Evolutionary conservation across 768 basidiomycete genomes (phyloP).

Genomic region (Russula dissimulans): DNA sequence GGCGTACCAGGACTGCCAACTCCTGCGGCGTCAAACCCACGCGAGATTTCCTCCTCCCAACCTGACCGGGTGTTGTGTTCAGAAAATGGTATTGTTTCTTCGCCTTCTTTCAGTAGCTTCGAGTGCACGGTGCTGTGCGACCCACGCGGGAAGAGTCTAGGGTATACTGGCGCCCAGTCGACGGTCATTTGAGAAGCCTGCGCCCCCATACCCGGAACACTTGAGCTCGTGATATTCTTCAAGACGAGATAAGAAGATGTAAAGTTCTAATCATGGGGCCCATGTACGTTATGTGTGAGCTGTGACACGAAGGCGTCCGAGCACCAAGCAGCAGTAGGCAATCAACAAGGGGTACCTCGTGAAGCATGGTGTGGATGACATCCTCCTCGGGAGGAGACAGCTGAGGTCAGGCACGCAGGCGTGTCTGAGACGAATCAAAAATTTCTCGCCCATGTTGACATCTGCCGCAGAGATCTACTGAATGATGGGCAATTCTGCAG

Average conservation of each 20-base stretch:
- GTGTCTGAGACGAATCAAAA: slow-evolving; percentile 74
- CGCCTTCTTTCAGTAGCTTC: slow-evolving; percentile 73
- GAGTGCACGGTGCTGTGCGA: slow-evolving; percentile 58
- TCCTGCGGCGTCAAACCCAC: slow-evolving; percentile 55
- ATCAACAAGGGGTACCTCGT: slow-evolving; percentile 49
- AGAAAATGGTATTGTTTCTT: slow-evolving; percentile 34
- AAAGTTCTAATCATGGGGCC: slow-evolving; percentile 85
- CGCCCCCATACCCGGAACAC: slow-evolving; percentile 76
- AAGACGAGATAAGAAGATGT: slow-evolving; percentile 59
- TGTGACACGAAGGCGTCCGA: slow-evolving; percentile 22
- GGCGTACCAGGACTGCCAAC: slow-evolving; percentile 57
- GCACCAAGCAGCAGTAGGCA: neutral
- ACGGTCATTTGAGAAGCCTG: slow-evolving; percentile 77
- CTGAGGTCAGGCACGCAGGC: slow-evolving; percentile 46
- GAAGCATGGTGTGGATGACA: slow-evolving; percentile 78
- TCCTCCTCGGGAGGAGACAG: slow-evolving; percentile 67
- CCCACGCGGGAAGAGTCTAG: slow-evolving; percentile 55
- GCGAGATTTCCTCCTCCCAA: slow-evolving; percentile 46
- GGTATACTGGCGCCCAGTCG: slow-evolving; percentile 59
- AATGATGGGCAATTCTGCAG: neutral
- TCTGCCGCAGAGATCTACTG: slow-evolving; percentile 34
- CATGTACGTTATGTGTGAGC: slow-evolving; percentile 85
- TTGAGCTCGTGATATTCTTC: slow-evolving; percentile 78
- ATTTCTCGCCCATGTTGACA: slow-evolving; percentile 71
- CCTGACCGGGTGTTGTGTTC: slow-evolving; percentile 35